Conservation (phyloP, 2,329 filamentous ascomycete species). For the Septoria linicola region DNA sequence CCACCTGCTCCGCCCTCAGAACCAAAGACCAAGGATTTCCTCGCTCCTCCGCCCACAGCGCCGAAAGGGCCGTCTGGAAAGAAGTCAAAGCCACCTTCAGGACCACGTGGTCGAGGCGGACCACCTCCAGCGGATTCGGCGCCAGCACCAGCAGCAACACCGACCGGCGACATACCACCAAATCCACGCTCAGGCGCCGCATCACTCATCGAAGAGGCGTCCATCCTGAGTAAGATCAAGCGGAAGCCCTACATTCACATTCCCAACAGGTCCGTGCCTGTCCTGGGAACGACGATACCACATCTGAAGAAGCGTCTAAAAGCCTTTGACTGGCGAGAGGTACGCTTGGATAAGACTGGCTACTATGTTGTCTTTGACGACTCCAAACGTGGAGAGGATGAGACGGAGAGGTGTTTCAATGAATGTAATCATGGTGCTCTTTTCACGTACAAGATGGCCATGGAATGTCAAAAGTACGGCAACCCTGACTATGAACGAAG, state of each 20-base stretch:
- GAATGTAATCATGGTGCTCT: conserved; percentile 77
- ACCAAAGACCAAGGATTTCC: conserved; percentile 45
- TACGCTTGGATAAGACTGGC: conserved; percentile 78
- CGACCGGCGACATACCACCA: conserved; percentile 35
- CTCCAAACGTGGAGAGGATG: conserved; percentile 70
- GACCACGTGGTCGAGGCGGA: conserved; percentile 37
- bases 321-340: conserved; percentile 74
- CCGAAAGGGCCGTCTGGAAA: conserved; percentile 77
- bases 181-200: conserved; percentile 49
- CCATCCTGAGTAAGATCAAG: conserved; percentile 67
- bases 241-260: conserved; percentile 89
- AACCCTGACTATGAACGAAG: conserved; percentile 62
- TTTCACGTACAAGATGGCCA: conserved; percentile 90
- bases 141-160: neutral
- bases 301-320: conserved; percentile 90
- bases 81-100: conserved; percentile 37
- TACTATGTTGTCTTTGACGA: conserved; percentile 93
- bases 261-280: conserved; percentile 79
- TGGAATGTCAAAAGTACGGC: conserved; percentile 75
- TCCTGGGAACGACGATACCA: conserved; percentile 77
- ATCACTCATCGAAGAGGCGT: conserved; percentile 63
- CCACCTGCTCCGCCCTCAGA: conserved; percentile 37
- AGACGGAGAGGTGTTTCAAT: conserved; percentile 76
- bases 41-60: conserved; percentile 72
- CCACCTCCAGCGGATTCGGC: conserved; percentile 20